Evolutionary conservation across 139 green algal genomes (phyloP).

Genomic region (Tetradesmus obliquus): DNA sequence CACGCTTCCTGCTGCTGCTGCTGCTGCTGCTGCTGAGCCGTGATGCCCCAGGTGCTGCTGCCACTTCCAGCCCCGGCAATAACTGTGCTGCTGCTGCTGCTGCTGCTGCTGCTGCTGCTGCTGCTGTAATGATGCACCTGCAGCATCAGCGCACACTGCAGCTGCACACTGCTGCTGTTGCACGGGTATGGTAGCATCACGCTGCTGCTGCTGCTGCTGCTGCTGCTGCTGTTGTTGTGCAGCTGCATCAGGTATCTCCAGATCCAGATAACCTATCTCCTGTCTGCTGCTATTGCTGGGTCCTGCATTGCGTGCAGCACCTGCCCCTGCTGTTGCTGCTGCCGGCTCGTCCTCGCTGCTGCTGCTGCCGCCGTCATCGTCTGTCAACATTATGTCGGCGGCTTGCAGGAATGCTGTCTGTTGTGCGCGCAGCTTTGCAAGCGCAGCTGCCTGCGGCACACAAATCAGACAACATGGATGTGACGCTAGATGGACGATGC

Average conservation of each 20-base stretch:
- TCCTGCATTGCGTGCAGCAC: background rate
- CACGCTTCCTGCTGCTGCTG: background rate
- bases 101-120: background rate
- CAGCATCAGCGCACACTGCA: background rate
- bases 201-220: background rate
- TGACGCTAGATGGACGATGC: background rate
- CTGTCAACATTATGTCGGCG: constrained; percentile 9
- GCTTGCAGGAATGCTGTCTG: constrained; percentile 28
- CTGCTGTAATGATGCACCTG: background rate
- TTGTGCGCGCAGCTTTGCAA: constrained; percentile 1
- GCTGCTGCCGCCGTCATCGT: background rate
- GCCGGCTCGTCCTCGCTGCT: background rate
- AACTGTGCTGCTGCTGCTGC: background rate
- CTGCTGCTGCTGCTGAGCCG: constrained; percentile 7
- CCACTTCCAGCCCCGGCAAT: background rate
- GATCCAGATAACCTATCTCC: background rate
- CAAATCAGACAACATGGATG: background rate
- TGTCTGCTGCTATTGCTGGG: background rate
- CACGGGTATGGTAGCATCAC: too few species aligned
- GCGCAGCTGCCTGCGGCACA: constrained; percentile 20
- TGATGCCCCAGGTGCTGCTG: background rate
- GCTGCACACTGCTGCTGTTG: background rate
- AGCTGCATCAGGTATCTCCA: background rate
- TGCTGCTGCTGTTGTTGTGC: background rate
- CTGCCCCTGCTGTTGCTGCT: background rate